These are phyloP conservation scores for Penicillium egyptiacum DNA, from an alignment of 495 filamentous ascomycete genomes.

Conservation along the genomic window DNA sequence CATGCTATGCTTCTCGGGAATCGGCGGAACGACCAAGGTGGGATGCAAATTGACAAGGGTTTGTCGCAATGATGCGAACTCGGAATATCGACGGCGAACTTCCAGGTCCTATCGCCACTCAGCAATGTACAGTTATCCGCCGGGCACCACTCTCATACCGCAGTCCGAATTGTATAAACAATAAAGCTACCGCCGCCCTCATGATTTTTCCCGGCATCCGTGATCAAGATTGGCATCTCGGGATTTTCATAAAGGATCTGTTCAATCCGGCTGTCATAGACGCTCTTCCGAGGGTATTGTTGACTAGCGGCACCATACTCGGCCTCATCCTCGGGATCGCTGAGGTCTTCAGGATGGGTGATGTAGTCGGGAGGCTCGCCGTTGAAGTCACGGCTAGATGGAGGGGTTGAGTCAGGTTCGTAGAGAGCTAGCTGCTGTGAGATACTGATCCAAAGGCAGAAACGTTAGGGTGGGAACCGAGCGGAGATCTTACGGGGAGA, in stretches of 20 bases:
- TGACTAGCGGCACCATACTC: constrained; percentile 34
- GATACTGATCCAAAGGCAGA: constrained; percentile 7
- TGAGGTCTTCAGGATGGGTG: constrained; percentile 55
- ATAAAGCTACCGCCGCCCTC: constrained; percentile 90
- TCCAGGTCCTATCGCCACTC: constrained; percentile 71
- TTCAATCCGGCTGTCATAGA: constrained; percentile 92
- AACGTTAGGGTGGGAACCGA: neutral
- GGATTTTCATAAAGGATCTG: constrained; percentile 96
- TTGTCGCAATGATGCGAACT: constrained; percentile 89
- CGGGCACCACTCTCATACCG: constrained; percentile 56
- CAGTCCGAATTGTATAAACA: constrained; percentile 94
- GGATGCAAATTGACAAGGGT: constrained; percentile 89
- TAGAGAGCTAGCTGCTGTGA: constrained; percentile 40
- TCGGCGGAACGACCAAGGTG: constrained; percentile 91
- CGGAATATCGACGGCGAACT: constrained; percentile 92
- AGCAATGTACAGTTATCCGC: constrained; percentile 7
- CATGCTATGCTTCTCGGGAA: constrained; percentile 98
- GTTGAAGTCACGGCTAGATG: constrained; percentile 44
- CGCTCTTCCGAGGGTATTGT: constrained; percentile 63
- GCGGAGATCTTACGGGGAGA: constrained; percentile 44
- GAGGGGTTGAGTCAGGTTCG: constrained; percentile 49
- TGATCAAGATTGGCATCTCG: constrained; percentile 83
- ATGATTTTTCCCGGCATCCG: constrained; percentile 89
- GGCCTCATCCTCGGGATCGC: constrained; percentile 61
- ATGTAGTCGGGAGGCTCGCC: constrained; percentile 60